These are phyloP conservation scores for Kockiozyma suomiensis DNA, from an alignment of 805 yeast genomes.

Conservation along the genomic window DNA sequence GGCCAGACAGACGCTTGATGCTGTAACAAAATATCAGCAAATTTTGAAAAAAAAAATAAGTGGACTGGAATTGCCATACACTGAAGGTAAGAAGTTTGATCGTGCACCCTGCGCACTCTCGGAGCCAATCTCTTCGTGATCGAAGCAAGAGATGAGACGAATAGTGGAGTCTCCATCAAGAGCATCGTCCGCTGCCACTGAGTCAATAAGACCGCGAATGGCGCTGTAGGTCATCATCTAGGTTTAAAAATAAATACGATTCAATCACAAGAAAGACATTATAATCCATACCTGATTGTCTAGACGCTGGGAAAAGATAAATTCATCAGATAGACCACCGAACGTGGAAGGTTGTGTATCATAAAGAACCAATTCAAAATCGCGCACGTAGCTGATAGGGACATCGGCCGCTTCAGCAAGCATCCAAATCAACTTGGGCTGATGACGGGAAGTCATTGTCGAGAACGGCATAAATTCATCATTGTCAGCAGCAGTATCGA, in stretches of 20 bases:
- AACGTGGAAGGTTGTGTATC: slow-evolving; percentile 82
- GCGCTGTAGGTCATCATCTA: slow-evolving; percentile 66
- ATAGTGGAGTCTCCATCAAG: slow-evolving; percentile 58
- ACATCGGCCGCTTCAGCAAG: slow-evolving; percentile 68
- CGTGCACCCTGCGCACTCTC: slow-evolving; percentile 95
- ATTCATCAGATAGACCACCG: slow-evolving; percentile 90
- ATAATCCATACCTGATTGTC: slow-evolving; percentile 73
- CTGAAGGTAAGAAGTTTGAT: slow-evolving; percentile 82
- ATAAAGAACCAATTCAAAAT: slow-evolving; percentile 82
- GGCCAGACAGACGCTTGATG: slow-evolving; percentile 29
- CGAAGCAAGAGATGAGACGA: slow-evolving; percentile 79
- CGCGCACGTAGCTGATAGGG: slow-evolving; percentile 62
- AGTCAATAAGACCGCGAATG: slow-evolving; percentile 64
- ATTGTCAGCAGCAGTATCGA: slow-evolving; percentile 37
- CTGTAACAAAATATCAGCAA: not conserved
- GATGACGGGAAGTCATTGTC: slow-evolving; percentile 72
- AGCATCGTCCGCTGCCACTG: slow-evolving; percentile 44
- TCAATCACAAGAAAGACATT: too few relatives aligned
- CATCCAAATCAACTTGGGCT: slow-evolving; percentile 64
- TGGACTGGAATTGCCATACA: slow-evolving; percentile 37
- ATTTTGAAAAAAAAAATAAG: not conserved
- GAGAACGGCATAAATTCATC: slow-evolving; percentile 68
- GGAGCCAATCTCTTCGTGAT: slow-evolving; percentile 96
- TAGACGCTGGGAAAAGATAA: slow-evolving; percentile 85
- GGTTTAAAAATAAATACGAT: too few relatives aligned